Evolutionary conservation across 441 rosid genomes (phyloP), one percentile per base, ranked within the genome.

Genomic region (Viola pubescens): DNA sequence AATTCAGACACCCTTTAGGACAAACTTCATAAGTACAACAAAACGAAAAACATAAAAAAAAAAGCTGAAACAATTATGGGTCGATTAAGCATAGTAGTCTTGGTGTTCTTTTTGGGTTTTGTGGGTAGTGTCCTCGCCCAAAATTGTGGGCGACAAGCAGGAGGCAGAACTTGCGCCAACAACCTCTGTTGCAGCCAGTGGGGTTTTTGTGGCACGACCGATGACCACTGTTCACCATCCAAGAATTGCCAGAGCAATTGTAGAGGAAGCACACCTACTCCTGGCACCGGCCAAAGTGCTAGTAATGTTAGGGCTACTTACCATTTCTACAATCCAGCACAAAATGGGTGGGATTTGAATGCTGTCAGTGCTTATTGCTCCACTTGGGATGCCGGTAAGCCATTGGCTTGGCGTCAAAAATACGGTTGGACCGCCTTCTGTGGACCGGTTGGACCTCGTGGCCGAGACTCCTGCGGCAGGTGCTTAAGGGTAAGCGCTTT

Each of bases 151-250:
- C 4, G 74, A 43, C 81, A 81, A 70, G 81, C 74, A 4, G 74
- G 81, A 7, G 81, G 81, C 48, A 34, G 6, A n/a, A 73, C 78
- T 16, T 81, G 86, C 51, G 58, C 74, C 26, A 69, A 70, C 3
- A 75, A 75, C 70, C 70, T 70, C 2, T 81, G 86, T 38, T 81
- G 86, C 38, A 81, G 83, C 72, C 83, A 75, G 8, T 74, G 26
- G 6, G 86, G 86, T 1, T 79, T 59, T 38, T 79, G 86, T 55
- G 86, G 86, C 38, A 59, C 78, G 6, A 79, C 75, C 6, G 78
- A 75, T 12, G 81, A 79, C 2, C 70, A 77, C 16, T 81, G 86
- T 49, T 76, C 75, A 0, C 83, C 77, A 26, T 66, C 58, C 26
- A 64, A 74, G 12, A 64, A 60, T 4, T 79, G 82, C 48, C 81